Conservation (phyloP, 176 grass and related monocot genomes). For the Miscanthus lutarioriparius region DNA sequence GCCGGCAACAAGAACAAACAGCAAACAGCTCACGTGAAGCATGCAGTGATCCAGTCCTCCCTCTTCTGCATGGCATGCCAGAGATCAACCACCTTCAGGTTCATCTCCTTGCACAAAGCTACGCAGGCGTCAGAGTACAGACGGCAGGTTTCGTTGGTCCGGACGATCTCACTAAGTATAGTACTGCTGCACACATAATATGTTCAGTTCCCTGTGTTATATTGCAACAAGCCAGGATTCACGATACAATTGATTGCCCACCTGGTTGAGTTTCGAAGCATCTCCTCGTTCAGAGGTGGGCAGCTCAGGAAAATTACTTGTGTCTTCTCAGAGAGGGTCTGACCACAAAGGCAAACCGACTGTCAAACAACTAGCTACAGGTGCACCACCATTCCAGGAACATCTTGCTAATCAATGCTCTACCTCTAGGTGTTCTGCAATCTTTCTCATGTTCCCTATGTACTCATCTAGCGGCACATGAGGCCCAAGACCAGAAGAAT, state of each 20-base stretch:
- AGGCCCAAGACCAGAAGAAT: constrained; percentile 69
- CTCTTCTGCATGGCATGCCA: constrained; percentile 67
- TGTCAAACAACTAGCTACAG: constrained; percentile 7
- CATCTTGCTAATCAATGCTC: not conserved
- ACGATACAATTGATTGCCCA: not conserved
- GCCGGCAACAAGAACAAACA: not conserved
- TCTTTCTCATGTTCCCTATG: constrained; percentile 74
- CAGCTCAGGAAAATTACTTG: constrained; percentile 83
- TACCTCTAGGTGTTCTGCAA: constrained; percentile 80
- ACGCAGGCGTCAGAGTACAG: constrained; percentile 74
- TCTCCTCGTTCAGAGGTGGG: constrained; percentile 80
- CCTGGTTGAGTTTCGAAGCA: constrained; percentile 52
- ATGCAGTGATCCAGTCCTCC: constrained; percentile 60
- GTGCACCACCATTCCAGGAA: not conserved
- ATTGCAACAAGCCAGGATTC: not conserved
- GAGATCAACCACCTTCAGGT: constrained; percentile 79
- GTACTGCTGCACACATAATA: constrained; percentile 44
- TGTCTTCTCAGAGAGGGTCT: constrained; percentile 68
- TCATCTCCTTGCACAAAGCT: constrained; percentile 72
- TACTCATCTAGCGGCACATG: constrained; percentile 92
- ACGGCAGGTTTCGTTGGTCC: constrained; percentile 64
- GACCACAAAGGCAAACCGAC: constrained; percentile 33
- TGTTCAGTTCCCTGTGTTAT: not conserved
- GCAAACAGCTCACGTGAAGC: constrained; percentile 63
- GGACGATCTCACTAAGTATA: constrained; percentile 54